Evolutionary conservation across 2,329 filamentous ascomycete species (phyloP).

Genomic region (Penicillium corylophilum): DNA sequence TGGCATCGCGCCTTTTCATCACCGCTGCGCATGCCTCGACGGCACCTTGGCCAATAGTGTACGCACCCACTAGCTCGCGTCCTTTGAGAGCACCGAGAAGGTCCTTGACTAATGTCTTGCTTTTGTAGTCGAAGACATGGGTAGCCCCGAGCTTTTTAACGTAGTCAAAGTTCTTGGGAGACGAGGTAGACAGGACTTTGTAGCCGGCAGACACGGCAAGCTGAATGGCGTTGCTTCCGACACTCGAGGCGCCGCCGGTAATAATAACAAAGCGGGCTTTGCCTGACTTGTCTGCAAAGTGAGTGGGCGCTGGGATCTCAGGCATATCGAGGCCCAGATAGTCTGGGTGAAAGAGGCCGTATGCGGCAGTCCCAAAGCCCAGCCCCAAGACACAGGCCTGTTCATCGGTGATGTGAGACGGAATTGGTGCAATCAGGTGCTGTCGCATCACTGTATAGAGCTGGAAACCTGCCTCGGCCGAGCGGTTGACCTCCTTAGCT

Average conservation of each 20-base stretch:
- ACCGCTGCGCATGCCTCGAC: slow-evolving; percentile 19
- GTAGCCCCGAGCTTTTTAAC: slow-evolving; percentile 45
- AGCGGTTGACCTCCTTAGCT: slow-evolving; percentile 13
- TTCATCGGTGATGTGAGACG: slow-evolving; percentile 13
- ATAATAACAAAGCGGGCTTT: slow-evolving; percentile 6
- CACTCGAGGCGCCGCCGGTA: slow-evolving; percentile 42
- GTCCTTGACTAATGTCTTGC: slow-evolving; percentile 30
- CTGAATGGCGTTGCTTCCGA: slow-evolving; percentile 50
- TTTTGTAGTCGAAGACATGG: slow-evolving; percentile 48
- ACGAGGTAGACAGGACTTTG: slow-evolving; percentile 47
- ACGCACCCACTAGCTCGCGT: slow-evolving; percentile 18
- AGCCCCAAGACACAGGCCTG: slow-evolving; percentile 22
- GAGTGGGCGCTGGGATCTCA: neutral
- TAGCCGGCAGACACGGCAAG: slow-evolving; percentile 47
- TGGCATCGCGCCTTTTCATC: slow-evolving; percentile 13
- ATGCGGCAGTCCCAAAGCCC: slow-evolving; percentile 21
- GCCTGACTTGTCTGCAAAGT: neutral
- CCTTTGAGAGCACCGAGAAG: slow-evolving; percentile 25
- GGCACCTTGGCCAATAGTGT: slow-evolving; percentile 16
- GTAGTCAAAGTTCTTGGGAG: slow-evolving; percentile 44
- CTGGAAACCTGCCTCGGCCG: slow-evolving; percentile 25
- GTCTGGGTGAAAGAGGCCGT: slow-evolving; percentile 21
- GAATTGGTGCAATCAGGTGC: slow-evolving; percentile 15
- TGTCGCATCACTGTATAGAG: slow-evolving; percentile 20
- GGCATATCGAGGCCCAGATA: slow-evolving; percentile 18